Evolutionary conservation across 129 eudicot genomes (phyloP), one percentile per base, ranked within the genome.

Genomic region (Flaveria linearis): DNA sequence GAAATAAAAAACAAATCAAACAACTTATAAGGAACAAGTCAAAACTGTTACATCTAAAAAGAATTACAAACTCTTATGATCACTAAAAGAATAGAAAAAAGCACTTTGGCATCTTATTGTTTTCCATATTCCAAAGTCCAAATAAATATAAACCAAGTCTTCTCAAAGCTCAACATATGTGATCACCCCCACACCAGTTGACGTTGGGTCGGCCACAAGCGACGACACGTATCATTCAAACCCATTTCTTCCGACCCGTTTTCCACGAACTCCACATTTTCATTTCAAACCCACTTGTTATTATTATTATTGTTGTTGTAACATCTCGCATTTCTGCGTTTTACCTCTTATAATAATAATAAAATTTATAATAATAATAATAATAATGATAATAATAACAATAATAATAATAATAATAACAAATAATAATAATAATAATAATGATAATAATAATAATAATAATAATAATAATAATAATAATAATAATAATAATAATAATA

Each of bases 221-320:
- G 3, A 69, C 76, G 50, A 70, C 61, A 52, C 42, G 66, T 78
- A 9, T 47, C 65, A n/a, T 60, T 72, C 77, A 61, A 58, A 79
- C 78, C 83, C 83, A 42, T 49, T 77, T 71, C 51, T 39, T 16
- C 50, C 74, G 22, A 63, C 78, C 78, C 83, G 60, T 72, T 72
- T 72, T 51, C 78, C 78, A 72, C 83, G 74, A 79, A 62, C 57
- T 45, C 69, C 55, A 47, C 68, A 6, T 45, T 45, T 45, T 36
- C 41, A 5, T 36, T 36, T 36, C 41, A 36, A 36, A 36, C 41
- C 41, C 41, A 5, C 39, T 36, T 36, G 1, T 36, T 36, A 36
- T 30, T 30, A 30, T 30, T 36, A 36, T 36, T 28, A 28, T 28
- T 28, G 5, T 28, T 28, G 4, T 28, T 22, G n/a, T n/a, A n/a